phyloP scores from a whole-genome alignment of 2,329 filamentous ascomycete species.

The Rutstroemia sydowiana region DNA sequence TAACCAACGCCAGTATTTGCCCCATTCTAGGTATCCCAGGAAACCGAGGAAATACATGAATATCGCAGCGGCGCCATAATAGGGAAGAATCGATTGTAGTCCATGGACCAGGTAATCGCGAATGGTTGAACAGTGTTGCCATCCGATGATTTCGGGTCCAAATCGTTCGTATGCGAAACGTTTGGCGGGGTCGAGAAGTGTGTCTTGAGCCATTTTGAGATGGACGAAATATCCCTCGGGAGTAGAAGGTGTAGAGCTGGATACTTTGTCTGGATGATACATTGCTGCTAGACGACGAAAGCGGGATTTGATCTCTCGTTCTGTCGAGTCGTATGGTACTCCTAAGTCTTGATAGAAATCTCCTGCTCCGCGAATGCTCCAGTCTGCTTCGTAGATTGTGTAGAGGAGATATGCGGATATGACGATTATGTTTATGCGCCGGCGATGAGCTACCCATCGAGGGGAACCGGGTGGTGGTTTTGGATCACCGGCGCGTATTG shows the following conservation, averaged over 20 bases:
- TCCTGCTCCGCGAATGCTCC: slow-evolving; percentile 61
- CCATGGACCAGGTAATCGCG: slow-evolving; percentile 67
- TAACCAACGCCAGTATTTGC: slow-evolving; percentile 59
- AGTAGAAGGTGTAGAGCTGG: slow-evolving; percentile 17
- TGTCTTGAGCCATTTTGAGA: slow-evolving; percentile 77
- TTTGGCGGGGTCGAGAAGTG: slow-evolving; percentile 65
- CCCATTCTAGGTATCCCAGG: slow-evolving; percentile 61
- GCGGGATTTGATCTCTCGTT: slow-evolving; percentile 72
- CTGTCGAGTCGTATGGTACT: slow-evolving; percentile 59
- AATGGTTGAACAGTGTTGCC: slow-evolving; percentile 59
- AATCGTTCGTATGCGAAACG: slow-evolving; percentile 88
- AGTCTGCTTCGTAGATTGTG: slow-evolving; percentile 87
- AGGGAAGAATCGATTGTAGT: slow-evolving; percentile 49
- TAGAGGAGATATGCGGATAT: slow-evolving; percentile 80
- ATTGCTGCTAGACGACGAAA: slow-evolving; percentile 41
- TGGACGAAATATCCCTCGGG: slow-evolving; percentile 62
- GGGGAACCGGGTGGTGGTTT: slow-evolving; percentile 65
- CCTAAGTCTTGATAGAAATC: slow-evolving; percentile 76
- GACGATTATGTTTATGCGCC: slow-evolving; percentile 75
- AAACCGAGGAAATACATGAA: slow-evolving; percentile 55
- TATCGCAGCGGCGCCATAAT: slow-evolving; percentile 52
- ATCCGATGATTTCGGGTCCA: slow-evolving; percentile 62
- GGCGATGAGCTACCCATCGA: slow-evolving; percentile 65
- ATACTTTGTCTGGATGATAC: slow-evolving; percentile 42
- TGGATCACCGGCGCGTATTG: slow-evolving; percentile 82